A percentile compares a stretch with the other conserved stretches of the same genome.
Conservation (phyloP, 257 asterid species). For the Coffea eugenioides region DNA sequence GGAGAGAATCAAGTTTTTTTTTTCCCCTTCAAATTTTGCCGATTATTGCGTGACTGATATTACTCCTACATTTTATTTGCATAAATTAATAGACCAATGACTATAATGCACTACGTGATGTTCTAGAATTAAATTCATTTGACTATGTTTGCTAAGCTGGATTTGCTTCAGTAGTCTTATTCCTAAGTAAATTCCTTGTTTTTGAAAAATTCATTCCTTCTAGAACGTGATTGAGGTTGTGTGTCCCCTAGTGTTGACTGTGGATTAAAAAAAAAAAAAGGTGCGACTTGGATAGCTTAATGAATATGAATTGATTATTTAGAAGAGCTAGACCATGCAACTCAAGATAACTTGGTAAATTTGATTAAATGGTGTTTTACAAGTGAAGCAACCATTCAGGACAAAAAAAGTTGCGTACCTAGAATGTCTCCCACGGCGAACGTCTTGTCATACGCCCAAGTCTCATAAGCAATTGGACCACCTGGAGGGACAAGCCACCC, state of each 20-base stretch:
- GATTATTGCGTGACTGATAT: no score
- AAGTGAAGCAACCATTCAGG: neutral
- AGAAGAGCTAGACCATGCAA: neutral
- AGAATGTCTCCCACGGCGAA: slow-evolving; percentile 11
- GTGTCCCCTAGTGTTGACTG: neutral
- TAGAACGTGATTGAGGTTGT: neutral
- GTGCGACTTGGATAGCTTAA: no score
- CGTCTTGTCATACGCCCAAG: slow-evolving; percentile 12
- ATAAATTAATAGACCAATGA: no score
- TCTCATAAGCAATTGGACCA: slow-evolving; percentile 10
- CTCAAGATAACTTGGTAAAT: neutral
- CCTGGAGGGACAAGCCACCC: slow-evolving; percentile 14
- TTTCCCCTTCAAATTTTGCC: neutral
- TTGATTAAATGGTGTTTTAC: neutral
- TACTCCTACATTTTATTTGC: neutral
- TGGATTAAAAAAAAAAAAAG: no score
- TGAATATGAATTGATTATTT: no score
- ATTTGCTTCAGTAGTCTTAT: neutral
- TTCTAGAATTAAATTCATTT: no score
- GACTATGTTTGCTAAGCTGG: no score
- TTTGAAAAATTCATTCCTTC: neutral
- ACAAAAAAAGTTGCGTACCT: neutral
- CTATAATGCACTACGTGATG: no score
- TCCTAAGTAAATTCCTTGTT: neutral
- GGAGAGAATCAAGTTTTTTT: neutral